Percentiles rank a stretch among this genome's conserved stretches.
These are phyloP conservation scores for Phoma sp. DNA, from an alignment of 2,329 filamentous ascomycete species.

Conservation along the genomic window DNA sequence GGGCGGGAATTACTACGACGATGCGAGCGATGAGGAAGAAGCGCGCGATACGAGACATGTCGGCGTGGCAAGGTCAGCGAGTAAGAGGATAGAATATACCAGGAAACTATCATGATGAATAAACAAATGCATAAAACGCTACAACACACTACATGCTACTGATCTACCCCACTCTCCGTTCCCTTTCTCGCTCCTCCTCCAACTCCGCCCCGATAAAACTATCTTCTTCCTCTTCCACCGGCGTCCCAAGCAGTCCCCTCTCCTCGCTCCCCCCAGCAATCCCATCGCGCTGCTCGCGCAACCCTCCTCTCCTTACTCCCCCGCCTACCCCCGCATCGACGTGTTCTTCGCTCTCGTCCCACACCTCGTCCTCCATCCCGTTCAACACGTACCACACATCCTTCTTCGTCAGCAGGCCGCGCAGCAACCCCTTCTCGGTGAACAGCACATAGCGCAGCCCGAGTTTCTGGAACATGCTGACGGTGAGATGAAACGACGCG, in stretches of 20 bases:
- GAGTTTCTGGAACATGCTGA: slow-evolving; percentile 93
- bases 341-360: slow-evolving; percentile 46
- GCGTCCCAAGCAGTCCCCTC: slow-evolving; percentile 47
- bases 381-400: slow-evolving; percentile 95
- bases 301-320: slow-evolving; percentile 36
- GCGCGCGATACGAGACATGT: slow-evolving; percentile 3
- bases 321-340: slow-evolving; percentile 52
- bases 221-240: slow-evolving; percentile 34
- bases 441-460: slow-evolving; percentile 91
- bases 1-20: slow-evolving; percentile 19
- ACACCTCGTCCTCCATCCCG: slow-evolving; percentile 51
- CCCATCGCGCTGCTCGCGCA: slow-evolving; percentile 45
- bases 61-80: slow-evolving; percentile 6
- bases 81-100: neutral
- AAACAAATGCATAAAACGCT: too few relatives aligned
- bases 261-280: slow-evolving; percentile 42
- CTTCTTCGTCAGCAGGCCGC: slow-evolving; percentile 94
- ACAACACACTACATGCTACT: too few relatives aligned
- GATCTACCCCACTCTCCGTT: neutral
- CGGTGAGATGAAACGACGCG: slow-evolving; percentile 80
- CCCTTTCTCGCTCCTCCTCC: neutral
- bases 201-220: slow-evolving; percentile 22
- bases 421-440: slow-evolving; percentile 78
- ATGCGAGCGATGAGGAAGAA: slow-evolving; percentile 21
- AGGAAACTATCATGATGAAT: neutral